phyloP scores from a whole-genome alignment of 352 stramenopile genomes.

The Phytophthora uliginosa region DNA sequence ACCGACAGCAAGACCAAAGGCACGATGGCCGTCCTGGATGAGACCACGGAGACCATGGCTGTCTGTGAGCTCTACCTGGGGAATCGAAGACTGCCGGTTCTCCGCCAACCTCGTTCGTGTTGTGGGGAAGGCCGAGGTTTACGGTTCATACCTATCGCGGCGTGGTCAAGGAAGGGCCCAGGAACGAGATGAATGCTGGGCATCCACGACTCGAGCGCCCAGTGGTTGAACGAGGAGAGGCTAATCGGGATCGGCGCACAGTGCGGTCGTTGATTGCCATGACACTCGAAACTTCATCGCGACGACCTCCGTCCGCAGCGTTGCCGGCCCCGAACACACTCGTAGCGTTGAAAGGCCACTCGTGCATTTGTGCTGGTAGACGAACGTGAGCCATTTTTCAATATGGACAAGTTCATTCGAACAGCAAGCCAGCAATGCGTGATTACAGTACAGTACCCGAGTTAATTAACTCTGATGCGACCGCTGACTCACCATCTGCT shows the following conservation, averaged over 20 bases:
- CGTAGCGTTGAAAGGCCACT: constrained; percentile 5
- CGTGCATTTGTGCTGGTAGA: constrained; percentile 10
- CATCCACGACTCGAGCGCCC: constrained; percentile 6
- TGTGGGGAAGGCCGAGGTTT: constrained; percentile 19
- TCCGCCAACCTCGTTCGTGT: constrained; percentile 20
- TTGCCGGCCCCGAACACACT: neutral
- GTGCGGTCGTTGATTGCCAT: constrained; percentile 23
- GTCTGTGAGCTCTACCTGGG: constrained; percentile 4
- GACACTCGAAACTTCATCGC: constrained; percentile 13
- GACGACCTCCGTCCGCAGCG: constrained; percentile 4
- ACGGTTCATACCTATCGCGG: neutral
- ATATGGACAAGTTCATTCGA: neutral
- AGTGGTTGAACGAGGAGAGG: constrained; percentile 16
- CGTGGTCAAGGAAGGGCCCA: constrained; percentile 26
- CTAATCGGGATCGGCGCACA: constrained; percentile 23
- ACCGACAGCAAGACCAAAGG: constrained; percentile 23
- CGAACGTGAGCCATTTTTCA: constrained; percentile 4
- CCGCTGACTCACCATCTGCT: constrained; percentile 29
- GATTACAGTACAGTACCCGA: constrained; percentile 1
- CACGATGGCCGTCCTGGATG: constrained; percentile 13
- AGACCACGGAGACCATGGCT: constrained; percentile 30
- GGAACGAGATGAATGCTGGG: constrained; percentile 25
- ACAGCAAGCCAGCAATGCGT: neutral
- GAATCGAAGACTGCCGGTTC: constrained; percentile 30
- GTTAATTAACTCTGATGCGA: neutral